Base-by-base conservation (phyloP, 2,329 filamentous ascomycete species). In the Sporothrix mexicana region DNA sequence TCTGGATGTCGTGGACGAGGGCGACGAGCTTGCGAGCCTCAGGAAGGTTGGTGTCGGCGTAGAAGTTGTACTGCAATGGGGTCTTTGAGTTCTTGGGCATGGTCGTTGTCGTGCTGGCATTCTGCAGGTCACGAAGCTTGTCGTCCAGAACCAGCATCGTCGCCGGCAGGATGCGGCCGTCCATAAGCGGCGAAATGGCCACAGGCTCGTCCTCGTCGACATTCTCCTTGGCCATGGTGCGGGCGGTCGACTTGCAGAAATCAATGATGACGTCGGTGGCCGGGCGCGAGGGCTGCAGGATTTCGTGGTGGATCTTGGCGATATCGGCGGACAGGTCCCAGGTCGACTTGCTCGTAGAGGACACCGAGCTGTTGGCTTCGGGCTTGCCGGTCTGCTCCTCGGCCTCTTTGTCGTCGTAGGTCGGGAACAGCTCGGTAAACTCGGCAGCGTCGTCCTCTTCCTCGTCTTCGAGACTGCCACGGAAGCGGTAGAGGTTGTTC, bases 401-500 rank as follows among this genome's bases (percentile, higher is more conserved):
- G 3, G 15, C 23, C 6, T 15, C 25, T 23, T 53, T 69, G 64
- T 84, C 80, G 0, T 93, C 90, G 75, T 90, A 97, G 5, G 88
- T 88, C 1, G 95, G 95, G 83, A 98, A 98, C 7, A 98, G 84
- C 75, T 92, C 88, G 23, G 91, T 87, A 76, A 97, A 91, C 75
- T 96, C 93, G 72, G 92, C 88, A 75, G 91, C 88, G 70, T 94
- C 89, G 10, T 88, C 84, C 77, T 92, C 91, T 72, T 97, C 92
- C 75, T 93, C 90, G 66, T 95, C 91, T 74, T 95, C 92, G 53
- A 88, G 83, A 53, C 90, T 91, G 45, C 95, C 95, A 75, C 90
- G 89, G 82, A 96, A 98, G 23, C 90, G 91, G 81, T 97, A 99
- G 53, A 97, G 82, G 75, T 92, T 94, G 5, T 88, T 89, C 74